Conservation (phyloP, 75 land plant genomes). For the Adiantum capillusveneris region DNA sequence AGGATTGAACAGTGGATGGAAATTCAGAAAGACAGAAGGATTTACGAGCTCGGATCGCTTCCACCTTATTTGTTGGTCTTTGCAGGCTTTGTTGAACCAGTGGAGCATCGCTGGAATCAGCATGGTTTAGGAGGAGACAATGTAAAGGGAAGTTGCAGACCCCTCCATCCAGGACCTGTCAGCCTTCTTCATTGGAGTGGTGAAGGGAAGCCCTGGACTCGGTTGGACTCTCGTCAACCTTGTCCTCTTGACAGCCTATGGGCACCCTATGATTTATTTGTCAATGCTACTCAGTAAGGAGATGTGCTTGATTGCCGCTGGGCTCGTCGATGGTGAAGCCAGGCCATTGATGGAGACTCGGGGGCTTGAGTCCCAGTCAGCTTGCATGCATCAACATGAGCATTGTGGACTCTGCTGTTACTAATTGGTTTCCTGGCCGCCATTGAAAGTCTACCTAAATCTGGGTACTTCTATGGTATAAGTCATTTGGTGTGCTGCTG, state of each 20-base stretch:
- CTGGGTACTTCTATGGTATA: too few relatives aligned
- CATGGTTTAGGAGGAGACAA: conserved; percentile 38
- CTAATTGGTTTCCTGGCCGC: too few relatives aligned
- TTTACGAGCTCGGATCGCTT: conserved; percentile 46
- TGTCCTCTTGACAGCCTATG: conserved; percentile 82
- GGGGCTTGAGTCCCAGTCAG: too few relatives aligned
- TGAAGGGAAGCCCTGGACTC: conserved; percentile 84
- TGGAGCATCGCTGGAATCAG: conserved; percentile 52
- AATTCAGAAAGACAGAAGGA: conserved; percentile 27
- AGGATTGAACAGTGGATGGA: conserved; percentile 41
- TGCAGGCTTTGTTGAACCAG: conserved; percentile 29
- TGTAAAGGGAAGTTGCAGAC: conserved; percentile 55
- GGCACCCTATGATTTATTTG: conserved; percentile 68
- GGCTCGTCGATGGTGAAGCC: too few relatives aligned
- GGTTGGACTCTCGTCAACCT: conserved; percentile 55
- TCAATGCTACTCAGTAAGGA: too few relatives aligned
- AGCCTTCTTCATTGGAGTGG: conserved; percentile 96
- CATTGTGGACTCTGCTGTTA: too few relatives aligned
- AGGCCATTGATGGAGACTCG: too few relatives aligned
- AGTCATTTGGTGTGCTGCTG: too few relatives aligned
- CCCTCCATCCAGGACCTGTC: conserved; percentile 85
- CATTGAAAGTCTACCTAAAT: too few relatives aligned
- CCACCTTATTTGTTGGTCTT: conserved; percentile 46
- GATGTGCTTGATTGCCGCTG: too few relatives aligned
- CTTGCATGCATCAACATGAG: too few relatives aligned